Base-by-base conservation (phyloP, 495 filamentous ascomycete genomes). In the Daldinia grandis region DNA sequence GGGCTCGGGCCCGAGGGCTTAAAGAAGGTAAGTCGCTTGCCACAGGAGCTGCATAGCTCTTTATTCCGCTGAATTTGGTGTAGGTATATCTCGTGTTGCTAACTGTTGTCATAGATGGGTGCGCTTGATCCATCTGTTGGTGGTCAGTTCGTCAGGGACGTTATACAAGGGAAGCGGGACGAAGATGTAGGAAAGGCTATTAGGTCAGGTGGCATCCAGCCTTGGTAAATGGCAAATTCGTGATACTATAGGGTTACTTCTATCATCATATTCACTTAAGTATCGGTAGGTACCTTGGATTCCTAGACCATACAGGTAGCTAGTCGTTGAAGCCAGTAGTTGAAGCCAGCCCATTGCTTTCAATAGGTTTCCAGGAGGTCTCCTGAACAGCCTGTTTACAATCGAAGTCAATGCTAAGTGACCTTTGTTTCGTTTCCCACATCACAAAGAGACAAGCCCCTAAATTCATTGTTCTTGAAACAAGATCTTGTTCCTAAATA, bases 81-180 rank as follows among this genome's bases (percentile, higher is more conserved):
- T 44, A n/a, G n/a, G n/a, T n/a, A 15, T 5, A 15, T 33, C 21
- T n/a, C 14, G 30, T 14, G 1, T 38, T 6, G 17, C 49, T 62
- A 10, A 54, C 28, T 1, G 42, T 24, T 40, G 7, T 14, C 31
- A 17, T 47, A 77, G 75, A 69, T 75, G 61, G 81, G 84, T 12
- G 85, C 84, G 2, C 58, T 63, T 7, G 81, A 86, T 70, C 84
- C 84, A 0, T 35, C 74, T 0, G 30, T 81, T 15, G 84, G 80
- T 0, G 87, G 79, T 1, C 66, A 77, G 33, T 82, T 86, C 63
- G 66, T 87, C 21, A 74, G 68, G 55, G 72, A 76, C 42, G 81
- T 86, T 1, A 53, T 87, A 8, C 81, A 87, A 53, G 85, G 86
- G 1, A 64, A 75, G 55, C 68, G 83, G 54, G 85, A 87, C 73